These are phyloP conservation scores for Eucommia ulmoides DNA, from an alignment of 257 asterid species.

Conservation along the genomic window DNA sequence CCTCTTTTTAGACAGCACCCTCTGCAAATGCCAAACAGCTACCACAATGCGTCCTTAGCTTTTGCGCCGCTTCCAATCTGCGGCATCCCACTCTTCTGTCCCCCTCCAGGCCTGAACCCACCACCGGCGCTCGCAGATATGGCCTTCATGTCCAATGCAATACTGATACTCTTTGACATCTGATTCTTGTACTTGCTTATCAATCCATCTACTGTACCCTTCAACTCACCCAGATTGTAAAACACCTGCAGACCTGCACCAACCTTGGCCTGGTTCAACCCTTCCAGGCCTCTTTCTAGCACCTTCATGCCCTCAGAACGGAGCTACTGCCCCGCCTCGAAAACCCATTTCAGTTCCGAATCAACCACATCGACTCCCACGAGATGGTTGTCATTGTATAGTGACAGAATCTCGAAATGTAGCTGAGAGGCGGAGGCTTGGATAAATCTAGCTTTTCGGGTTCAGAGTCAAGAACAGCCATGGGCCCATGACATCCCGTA, in stretches of 20 bases:
- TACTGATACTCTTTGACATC: conserved; percentile 66
- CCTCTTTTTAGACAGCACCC: conserved; percentile 91
- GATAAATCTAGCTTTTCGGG: conserved; percentile 71
- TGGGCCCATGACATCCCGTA: conserved; percentile 35
- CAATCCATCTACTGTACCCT: conserved; percentile 77
- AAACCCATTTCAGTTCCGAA: conserved; percentile 74
- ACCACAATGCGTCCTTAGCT: conserved; percentile 95
- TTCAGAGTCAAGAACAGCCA: too few relatives aligned
- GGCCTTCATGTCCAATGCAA: conserved; percentile 91
- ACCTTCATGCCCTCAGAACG: conserved; percentile 84
- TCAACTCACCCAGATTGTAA: conserved; percentile 94
- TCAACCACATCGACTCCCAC: conserved; percentile 80
- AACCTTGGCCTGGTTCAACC: conserved; percentile 89
- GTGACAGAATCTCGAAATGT: conserved; percentile 67
- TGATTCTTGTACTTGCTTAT: conserved; percentile 76
- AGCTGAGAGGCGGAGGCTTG: conserved; percentile 85
- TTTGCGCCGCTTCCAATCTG: conserved; percentile 83
- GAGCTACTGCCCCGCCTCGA: conserved; percentile 60
- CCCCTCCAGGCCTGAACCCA: conserved; percentile 78
- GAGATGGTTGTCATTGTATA: conserved; percentile 58
- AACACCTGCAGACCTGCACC: conserved; percentile 96
- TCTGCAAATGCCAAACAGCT: conserved; percentile 96
- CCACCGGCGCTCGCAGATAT: conserved; percentile 38
- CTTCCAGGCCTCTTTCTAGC: conserved; percentile 84
- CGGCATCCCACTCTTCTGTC: conserved; percentile 86